phyloP scores from a whole-genome alignment of 1,284 basidiomycete genomes.

The Cryptococcus maquisensis region DNA sequence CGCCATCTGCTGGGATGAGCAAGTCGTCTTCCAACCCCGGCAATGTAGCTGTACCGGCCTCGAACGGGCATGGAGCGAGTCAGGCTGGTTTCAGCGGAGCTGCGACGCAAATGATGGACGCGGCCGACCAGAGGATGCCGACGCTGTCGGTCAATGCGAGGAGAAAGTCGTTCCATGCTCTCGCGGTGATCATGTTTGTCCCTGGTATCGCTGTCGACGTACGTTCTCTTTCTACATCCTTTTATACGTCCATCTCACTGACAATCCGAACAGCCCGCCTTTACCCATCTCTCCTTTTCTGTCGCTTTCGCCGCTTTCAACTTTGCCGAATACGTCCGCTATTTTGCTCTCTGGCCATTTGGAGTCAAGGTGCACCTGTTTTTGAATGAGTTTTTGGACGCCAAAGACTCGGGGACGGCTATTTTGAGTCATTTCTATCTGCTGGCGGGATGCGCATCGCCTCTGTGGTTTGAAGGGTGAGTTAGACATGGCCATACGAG shows the following conservation, averaged over 20 bases:
- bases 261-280: conserved; percentile 67
- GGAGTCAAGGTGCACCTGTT: conserved; percentile 92
- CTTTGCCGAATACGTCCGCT: conserved; percentile 94
- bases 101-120: conserved; percentile 78
- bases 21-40: not conserved
- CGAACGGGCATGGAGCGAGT: not conserved
- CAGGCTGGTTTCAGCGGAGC: conserved; percentile 25
- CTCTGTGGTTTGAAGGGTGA: conserved; percentile 91
- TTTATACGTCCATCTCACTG: not conserved
- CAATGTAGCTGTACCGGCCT: not conserved
- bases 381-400: conserved; percentile 94
- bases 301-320: conserved; percentile 88
- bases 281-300: conserved; percentile 90
- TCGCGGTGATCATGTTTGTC: conserved; percentile 93
- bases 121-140: conserved; percentile 81
- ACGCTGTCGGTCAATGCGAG: conserved; percentile 88
- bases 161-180: conserved; percentile 93
- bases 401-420: conserved; percentile 91
- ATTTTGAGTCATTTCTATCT: conserved; percentile 97
- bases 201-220: conserved; percentile 91
- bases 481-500: conserved; percentile 35
- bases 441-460: conserved; percentile 86
- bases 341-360: conserved; percentile 96
- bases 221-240: conserved; percentile 49
- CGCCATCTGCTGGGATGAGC: too few species aligned